Conservation (phyloP, 192 early-diverging fungal genomes). For the Funneliformis mosseae region DNA sequence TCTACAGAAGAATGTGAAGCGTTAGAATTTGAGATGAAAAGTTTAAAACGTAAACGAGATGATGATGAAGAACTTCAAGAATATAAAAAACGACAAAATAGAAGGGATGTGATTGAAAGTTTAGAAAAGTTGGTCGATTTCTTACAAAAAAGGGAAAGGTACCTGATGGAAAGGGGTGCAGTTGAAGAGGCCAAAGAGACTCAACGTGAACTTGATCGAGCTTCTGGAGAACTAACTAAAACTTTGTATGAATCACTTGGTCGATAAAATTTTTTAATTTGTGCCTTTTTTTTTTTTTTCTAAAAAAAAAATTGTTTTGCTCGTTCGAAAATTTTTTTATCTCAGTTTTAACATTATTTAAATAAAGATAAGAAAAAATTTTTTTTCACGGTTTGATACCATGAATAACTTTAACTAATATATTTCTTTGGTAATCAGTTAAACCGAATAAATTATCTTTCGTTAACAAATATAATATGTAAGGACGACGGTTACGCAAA, state of each 20-base stretch:
- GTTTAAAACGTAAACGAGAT: conserved; percentile 22
- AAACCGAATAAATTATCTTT: too few species aligned
- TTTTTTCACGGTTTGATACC: too few species aligned
- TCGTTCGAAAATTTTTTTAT: too few species aligned
- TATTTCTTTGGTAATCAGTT: too few species aligned
- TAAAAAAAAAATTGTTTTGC: too few species aligned
- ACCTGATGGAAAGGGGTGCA: conserved; percentile 22
- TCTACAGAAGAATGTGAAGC: conserved; percentile 15
- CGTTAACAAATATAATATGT: too few species aligned
- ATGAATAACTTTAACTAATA: too few species aligned
- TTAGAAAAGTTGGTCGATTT: conserved; percentile 26
- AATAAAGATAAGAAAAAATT: too few species aligned
- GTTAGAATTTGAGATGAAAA: conserved; percentile 18
- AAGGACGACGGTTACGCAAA: too few species aligned
- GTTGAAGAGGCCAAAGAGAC: conserved; percentile 19
- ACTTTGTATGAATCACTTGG: conserved; percentile 22
- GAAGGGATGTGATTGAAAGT: background rate
- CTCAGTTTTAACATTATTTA: too few species aligned
- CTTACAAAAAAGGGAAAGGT: conserved; percentile 27
- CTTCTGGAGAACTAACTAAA: background rate
- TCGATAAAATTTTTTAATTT: background rate
- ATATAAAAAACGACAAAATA: conserved; percentile 9
- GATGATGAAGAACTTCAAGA: background rate
- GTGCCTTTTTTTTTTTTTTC: too few species aligned
- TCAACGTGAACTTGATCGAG: conserved; percentile 11